These are phyloP conservation scores for Candida glaebosa DNA, from an alignment of 805 yeast species.

Conservation along the genomic window DNA sequence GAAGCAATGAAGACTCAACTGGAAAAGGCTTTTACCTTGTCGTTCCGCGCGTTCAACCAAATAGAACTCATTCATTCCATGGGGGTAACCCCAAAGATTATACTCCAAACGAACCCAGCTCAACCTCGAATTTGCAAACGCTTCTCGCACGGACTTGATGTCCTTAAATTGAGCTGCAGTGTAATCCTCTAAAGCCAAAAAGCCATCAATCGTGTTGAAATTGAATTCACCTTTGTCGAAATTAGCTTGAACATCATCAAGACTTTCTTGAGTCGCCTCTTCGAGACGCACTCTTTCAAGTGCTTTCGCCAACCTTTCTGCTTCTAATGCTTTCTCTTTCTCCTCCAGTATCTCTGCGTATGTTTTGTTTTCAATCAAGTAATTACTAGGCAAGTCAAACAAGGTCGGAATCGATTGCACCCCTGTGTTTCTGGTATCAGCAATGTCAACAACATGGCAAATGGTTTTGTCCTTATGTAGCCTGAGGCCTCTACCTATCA, in stretches of 20 bases:
- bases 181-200: constrained; percentile 22
- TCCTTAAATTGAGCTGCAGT: constrained; percentile 10
- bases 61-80: constrained; percentile 8
- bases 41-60: constrained; percentile 7
- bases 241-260: constrained; percentile 10
- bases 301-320: constrained; percentile 4
- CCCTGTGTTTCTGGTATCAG: constrained; percentile 54
- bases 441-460: constrained; percentile 78
- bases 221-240: constrained; percentile 20
- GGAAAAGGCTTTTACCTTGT: constrained; percentile 9
- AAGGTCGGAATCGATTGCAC: constrained; percentile 55
- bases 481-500: constrained; percentile 89
- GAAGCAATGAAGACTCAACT: constrained; percentile 11
- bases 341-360: constrained; percentile 26
- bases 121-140: constrained; percentile 11
- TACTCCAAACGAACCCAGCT: constrained; percentile 32
- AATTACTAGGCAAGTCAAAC: constrained; percentile 26
- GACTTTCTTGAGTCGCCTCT: constrained; percentile 11
- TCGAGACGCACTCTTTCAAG: constrained; percentile 9
- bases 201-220: constrained; percentile 37
- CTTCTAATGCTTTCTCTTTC: constrained; percentile 11
- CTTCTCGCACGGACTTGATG: constrained; percentile 10
- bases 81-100: constrained; percentile 28
- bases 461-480: constrained; percentile 54
- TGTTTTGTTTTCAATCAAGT: constrained; percentile 25